Evolutionary conservation across 2,329 filamentous ascomycete genomes (phyloP), one percentile per base, ranked within the genome.

Genomic region (Hymenoscyphus fraxineus): DNA sequence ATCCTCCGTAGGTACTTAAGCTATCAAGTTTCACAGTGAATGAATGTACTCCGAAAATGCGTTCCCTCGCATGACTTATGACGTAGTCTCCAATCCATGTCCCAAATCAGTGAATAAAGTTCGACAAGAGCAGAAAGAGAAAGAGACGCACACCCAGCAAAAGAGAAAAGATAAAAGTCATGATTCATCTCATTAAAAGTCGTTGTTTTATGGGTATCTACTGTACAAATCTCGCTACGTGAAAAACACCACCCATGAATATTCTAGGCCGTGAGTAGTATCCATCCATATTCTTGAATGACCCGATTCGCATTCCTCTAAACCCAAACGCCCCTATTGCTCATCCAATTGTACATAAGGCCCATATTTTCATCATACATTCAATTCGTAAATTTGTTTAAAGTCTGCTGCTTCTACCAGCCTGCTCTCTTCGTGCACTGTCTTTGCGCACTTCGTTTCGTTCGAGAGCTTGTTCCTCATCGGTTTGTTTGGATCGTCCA

Each of bases 401-500:
- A 6, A n/a, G 44, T 51, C 44, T 51, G n/a, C 22, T 51, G n/a
- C 44, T 51, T 10, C 44, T 51, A n/a, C 44, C 22, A 12, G n/a
- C 12, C 19, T 51, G 19, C n/a, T 19, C 44, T 19, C 44, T 22
- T 19, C 44, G 19, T 27, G 44, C 13, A 35, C 31, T 32, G 40
- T 27, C 3, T 32, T 22, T 51, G 39, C 61, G 61, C 41, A 54
- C 54, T 40, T 63, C 61, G 16, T 54, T 41, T n/a, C 56, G 31
- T 22, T 64, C 39, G 44, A 66, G 59, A 22, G 66, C 72, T 27
- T 65, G 71, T 60, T 76, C 74, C 15, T 71, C 57, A 64, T 75
- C 73, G 38, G 64, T 61, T 62, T 66, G 73, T 60, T 72, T 76
- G 65, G 71, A 76, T 56, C 72, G 74, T 39, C 76, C 74, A 57